Conservation (phyloP, 1,139 yeast species). For the Saccharomyces hybrid region DNA sequence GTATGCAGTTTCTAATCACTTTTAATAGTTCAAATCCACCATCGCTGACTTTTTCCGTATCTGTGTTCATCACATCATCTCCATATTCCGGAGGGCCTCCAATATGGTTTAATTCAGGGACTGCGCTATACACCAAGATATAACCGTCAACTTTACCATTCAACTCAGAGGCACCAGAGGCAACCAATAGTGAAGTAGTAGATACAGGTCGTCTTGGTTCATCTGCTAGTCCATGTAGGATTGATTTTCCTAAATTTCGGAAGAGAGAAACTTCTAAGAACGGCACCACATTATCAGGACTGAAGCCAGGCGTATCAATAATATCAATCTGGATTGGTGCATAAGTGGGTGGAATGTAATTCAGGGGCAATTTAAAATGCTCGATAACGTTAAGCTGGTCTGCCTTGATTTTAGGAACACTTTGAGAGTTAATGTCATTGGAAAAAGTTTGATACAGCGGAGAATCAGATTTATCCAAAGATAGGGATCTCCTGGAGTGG, state of each 20-base stretch:
- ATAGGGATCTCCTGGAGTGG: constrained; percentile 8
- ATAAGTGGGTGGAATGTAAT: constrained; percentile 39
- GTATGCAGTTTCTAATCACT: constrained; percentile 46
- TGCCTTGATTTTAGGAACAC: background rate
- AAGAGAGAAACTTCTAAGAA: constrained; percentile 65
- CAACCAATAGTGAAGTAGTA: constrained; percentile 62
- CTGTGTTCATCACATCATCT: constrained; percentile 6
- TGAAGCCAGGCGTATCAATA: constrained; percentile 66
- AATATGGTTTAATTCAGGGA: constrained; percentile 41
- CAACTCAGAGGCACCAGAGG: constrained; percentile 70
- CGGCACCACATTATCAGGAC: constrained; percentile 59
- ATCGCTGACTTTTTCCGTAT: constrained; percentile 15
- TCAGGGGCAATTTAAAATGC: constrained; percentile 15
- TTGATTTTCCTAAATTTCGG: constrained; percentile 50
- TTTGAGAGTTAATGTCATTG: constrained; percentile 7
- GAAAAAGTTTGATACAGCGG: constrained; percentile 2
- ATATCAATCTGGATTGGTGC: constrained; percentile 59
- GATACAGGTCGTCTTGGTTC: constrained; percentile 58
- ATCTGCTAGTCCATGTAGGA: constrained; percentile 54
- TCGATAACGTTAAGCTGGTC: background rate
- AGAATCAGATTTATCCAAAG: constrained; percentile 2
- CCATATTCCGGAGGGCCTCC: constrained; percentile 13
- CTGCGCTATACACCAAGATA: constrained; percentile 57
- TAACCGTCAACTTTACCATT: constrained; percentile 72
- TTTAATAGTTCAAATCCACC: constrained; percentile 43